These are phyloP conservation scores for Candida morakotiae DNA, from an alignment of 805 yeast genomes.

Conservation along the genomic window DNA sequence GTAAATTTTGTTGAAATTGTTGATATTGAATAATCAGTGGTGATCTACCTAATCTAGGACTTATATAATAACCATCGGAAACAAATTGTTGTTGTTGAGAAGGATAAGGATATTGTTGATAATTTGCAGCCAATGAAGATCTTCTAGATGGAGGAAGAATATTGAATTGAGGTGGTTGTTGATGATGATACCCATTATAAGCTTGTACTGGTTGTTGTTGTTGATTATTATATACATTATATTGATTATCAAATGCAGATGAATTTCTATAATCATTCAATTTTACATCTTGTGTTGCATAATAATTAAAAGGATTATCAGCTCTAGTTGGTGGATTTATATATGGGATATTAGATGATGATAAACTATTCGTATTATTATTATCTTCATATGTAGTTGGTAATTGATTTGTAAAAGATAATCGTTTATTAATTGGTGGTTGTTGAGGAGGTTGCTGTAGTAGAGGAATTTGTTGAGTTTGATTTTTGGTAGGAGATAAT, in stretches of 20 bases:
- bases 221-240: conserved; percentile 9
- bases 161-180: conserved; percentile 2
- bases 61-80: conserved; percentile 10
- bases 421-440: conserved; percentile 15
- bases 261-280: conserved; percentile 34
- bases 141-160: conserved; percentile 11
- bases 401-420: conserved; percentile 41
- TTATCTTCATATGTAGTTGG: conserved; percentile 49
- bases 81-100: conserved; percentile 4
- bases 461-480: conserved; percentile 16
- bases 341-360: conserved; percentile 17
- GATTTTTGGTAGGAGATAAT: conserved; percentile 8
- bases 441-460: conserved; percentile 12
- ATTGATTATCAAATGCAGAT: conserved; percentile 25
- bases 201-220: not conserved
- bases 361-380: conserved; percentile 10
- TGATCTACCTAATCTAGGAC: conserved; percentile 19
- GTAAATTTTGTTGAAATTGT: conserved; percentile 26
- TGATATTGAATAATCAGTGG: conserved; percentile 31
- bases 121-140: conserved; percentile 20
- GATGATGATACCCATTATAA: not conserved
- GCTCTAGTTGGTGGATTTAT: conserved; percentile 43
- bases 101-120: conserved; percentile 9
- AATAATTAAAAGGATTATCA: conserved; percentile 42
- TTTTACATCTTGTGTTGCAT: conserved; percentile 33